Percentiles rank a stretch among this genome's conserved stretches.
phyloP scores from a whole-genome alignment of 352 stramenopile genomes.

The Blastocystis sp. region DNA sequence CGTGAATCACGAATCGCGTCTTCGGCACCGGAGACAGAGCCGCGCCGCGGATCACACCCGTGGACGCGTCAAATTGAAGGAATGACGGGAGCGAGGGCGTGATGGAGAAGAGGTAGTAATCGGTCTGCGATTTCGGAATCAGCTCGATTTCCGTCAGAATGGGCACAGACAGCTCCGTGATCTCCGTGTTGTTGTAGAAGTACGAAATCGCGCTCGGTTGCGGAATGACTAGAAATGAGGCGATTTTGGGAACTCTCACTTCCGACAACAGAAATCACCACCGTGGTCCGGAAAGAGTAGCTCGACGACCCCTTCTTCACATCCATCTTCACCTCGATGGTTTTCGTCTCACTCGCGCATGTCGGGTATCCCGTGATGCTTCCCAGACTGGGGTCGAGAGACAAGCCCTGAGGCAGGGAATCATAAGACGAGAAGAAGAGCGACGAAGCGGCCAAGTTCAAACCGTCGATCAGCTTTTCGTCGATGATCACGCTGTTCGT shows the following conservation, averaged over 20 bases:
- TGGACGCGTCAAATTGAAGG: background rate
- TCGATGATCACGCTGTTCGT: slow-evolving; percentile 11
- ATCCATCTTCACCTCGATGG: background rate
- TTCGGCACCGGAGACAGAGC: background rate
- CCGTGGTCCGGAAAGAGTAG: background rate
- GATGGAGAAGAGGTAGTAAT: slow-evolving; percentile 43
- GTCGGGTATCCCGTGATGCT: slow-evolving; percentile 51
- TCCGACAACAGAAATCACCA: slow-evolving; percentile 14
- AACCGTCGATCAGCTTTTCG: background rate
- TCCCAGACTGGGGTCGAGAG: slow-evolving; percentile 19
- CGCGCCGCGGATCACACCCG: slow-evolving; percentile 14
- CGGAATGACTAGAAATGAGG: slow-evolving; percentile 40
- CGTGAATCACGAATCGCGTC: slow-evolving; percentile 11
- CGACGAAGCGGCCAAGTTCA: background rate
- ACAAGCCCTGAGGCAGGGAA: slow-evolving; percentile 39
- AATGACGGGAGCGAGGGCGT: background rate
- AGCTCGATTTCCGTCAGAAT: background rate
- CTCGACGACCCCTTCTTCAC: background rate
- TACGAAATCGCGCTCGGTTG: slow-evolving; percentile 11
- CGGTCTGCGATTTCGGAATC: slow-evolving; percentile 7
- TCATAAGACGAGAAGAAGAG: slow-evolving; percentile 7
- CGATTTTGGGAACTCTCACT: background rate
- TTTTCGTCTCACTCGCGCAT: background rate
- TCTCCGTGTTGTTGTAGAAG: slow-evolving; percentile 32
- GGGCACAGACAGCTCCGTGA: background rate